A percentile compares a stretch with the other conserved stretches of the same genome.
These are phyloP conservation scores for Claviceps purpurea DNA, from an alignment of 2,329 filamentous ascomycete species.

Conservation along the genomic window DNA sequence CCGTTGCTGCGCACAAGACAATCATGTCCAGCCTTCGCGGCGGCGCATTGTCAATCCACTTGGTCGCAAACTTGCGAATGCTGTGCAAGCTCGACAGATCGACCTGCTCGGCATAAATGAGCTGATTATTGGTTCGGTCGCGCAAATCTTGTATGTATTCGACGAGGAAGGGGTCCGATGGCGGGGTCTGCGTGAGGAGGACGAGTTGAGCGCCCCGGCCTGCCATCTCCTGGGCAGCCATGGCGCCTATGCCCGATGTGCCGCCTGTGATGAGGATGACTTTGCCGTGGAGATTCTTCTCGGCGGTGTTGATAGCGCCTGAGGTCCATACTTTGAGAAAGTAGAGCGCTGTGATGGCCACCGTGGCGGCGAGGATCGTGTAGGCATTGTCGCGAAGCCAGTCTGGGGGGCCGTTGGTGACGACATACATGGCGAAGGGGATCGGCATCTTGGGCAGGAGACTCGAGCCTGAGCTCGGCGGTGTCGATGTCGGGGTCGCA, in stretches of 20 bases:
- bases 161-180: constrained; percentile 75
- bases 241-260: constrained; percentile 81
- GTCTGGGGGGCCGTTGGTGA: constrained; percentile 34
- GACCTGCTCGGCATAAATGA: constrained; percentile 93
- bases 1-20: constrained; percentile 69
- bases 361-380: constrained; percentile 26
- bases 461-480: neutral
- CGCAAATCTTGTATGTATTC: constrained; percentile 89
- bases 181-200: constrained; percentile 70
- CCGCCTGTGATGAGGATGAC: constrained; percentile 90
- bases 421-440: constrained; percentile 33
- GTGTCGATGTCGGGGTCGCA: neutral
- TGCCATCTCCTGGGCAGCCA: constrained; percentile 62
- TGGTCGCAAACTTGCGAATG: constrained; percentile 84
- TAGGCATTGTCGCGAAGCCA: constrained; percentile 33
- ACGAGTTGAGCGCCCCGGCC: constrained; percentile 77
- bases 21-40: constrained; percentile 83
- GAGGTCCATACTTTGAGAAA: constrained; percentile 61
- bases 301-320: constrained; percentile 60
- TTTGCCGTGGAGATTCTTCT: constrained; percentile 82
- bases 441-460: constrained; percentile 32
- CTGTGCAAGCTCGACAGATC: constrained; percentile 81
- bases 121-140: constrained; percentile 58
- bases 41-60: constrained; percentile 94
- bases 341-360: constrained; percentile 24